Evolutionary conservation across 805 yeast species (phyloP).

Genomic region (Wickerhamomyces silvicola): DNA sequence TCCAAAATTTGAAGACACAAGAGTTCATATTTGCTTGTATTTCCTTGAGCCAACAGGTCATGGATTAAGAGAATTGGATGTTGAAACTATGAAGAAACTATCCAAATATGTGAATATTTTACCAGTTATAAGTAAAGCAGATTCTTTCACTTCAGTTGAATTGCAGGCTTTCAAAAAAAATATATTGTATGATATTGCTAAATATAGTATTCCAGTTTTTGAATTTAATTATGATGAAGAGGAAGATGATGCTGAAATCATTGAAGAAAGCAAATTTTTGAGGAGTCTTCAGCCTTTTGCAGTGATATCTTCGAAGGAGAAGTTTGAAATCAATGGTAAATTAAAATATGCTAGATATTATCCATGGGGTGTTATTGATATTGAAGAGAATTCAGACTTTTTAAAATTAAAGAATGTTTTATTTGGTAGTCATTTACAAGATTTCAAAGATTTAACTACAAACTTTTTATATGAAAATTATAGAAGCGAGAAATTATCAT

Average conservation of each 20-base stretch:
- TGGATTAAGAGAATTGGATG: conserved; percentile 69
- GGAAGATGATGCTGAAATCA: conserved; percentile 63
- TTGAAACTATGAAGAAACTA: conserved; percentile 61
- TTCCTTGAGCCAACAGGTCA: conserved; percentile 75
- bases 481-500: conserved; percentile 68
- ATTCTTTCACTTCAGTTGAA: conserved; percentile 60
- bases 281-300: conserved; percentile 72
- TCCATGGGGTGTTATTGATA: conserved; percentile 68
- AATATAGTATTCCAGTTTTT: conserved; percentile 65
- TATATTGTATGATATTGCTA: conserved; percentile 56
- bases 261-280: conserved; percentile 60
- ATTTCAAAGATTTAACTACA: conserved; percentile 74
- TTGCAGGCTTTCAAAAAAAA: conserved; percentile 52
- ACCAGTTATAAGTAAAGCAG: conserved; percentile 68
- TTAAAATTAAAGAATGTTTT: conserved; percentile 57
- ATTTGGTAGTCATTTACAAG: conserved; percentile 79
- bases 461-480: conserved; percentile 71
- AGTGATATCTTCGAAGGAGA: conserved; percentile 57
- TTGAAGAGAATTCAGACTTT: conserved; percentile 47
- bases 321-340: conserved; percentile 43
- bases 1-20: conserved; percentile 71
- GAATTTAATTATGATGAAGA: conserved; percentile 67
- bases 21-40: conserved; percentile 69
- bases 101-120: conserved; percentile 69
- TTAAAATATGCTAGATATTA: conserved; percentile 55